phyloP scores from a whole-genome alignment of 2,329 filamentous ascomycete species.

The Scedosporium aurantiacum region DNA sequence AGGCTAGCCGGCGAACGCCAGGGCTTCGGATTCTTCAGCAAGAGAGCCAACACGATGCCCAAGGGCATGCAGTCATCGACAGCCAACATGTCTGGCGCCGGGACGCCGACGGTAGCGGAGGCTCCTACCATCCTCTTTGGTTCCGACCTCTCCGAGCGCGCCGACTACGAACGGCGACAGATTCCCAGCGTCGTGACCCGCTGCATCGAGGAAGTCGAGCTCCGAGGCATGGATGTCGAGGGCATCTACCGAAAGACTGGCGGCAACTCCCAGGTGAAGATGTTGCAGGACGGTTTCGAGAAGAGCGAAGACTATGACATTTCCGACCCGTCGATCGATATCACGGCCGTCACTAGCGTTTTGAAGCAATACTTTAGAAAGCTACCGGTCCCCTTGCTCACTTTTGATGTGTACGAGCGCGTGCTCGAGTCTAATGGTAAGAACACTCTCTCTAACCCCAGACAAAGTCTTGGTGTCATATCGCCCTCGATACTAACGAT shows the following conservation, averaged over 20 bases:
- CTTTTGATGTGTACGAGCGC: slow-evolving; percentile 83
- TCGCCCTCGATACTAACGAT: neutral
- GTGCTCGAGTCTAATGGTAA: slow-evolving; percentile 71
- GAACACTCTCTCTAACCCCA: slow-evolving; percentile 21
- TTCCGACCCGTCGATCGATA: slow-evolving; percentile 85
- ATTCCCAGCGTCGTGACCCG: slow-evolving; percentile 85
- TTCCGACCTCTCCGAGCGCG: slow-evolving; percentile 74
- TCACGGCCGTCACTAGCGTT: slow-evolving; percentile 89
- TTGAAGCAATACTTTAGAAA: slow-evolving; percentile 97
- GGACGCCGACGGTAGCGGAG: slow-evolving; percentile 34
- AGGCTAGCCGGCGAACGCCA: slow-evolving; percentile 26
- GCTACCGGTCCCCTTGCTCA: slow-evolving; percentile 78
- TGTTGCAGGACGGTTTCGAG: slow-evolving; percentile 86
- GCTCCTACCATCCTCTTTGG: slow-evolving; percentile 63
- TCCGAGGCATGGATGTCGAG: slow-evolving; percentile 93
- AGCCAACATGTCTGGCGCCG: slow-evolving; percentile 30
- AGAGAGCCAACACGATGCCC: slow-evolving; percentile 31
- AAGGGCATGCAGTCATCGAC: slow-evolving; percentile 23
- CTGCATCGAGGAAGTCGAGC: slow-evolving; percentile 93
- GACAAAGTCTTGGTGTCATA: neutral
- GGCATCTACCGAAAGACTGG: slow-evolving; percentile 98
- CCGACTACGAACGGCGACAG: slow-evolving; percentile 77
- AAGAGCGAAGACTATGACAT: slow-evolving; percentile 79
- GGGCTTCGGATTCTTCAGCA: slow-evolving; percentile 63
- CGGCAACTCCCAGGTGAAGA: slow-evolving; percentile 80